Percentiles rank a stretch among this genome's conserved stretches.
These are phyloP conservation scores for Eucalyptus marginata DNA, from an alignment of 345 rosid species.

Conservation along the genomic window DNA sequence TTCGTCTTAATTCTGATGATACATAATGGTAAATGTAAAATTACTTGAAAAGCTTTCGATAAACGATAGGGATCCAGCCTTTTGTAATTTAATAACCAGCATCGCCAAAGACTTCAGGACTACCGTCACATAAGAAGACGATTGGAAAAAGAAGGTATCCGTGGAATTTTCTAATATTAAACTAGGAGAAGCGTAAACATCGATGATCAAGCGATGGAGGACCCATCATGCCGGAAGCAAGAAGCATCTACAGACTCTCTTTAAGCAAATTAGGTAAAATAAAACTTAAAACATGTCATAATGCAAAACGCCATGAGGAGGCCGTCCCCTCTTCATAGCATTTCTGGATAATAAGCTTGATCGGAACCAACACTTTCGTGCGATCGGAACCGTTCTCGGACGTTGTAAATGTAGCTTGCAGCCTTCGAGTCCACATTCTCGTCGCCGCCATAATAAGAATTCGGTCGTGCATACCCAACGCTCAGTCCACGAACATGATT, in stretches of 20 bases:
- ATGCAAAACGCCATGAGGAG: neutral
- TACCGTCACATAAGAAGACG: neutral
- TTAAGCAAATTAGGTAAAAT: neutral
- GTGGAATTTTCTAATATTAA: neutral
- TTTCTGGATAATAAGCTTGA: neutral
- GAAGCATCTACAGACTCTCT: neutral
- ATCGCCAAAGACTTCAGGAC: neutral
- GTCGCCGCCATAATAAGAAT: neutral
- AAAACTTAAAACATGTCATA: neutral
- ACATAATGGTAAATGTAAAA: neutral
- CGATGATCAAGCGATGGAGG: neutral
- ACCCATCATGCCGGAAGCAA: neutral
- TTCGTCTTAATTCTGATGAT: neutral
- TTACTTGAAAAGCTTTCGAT: neutral
- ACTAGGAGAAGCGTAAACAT: neutral
- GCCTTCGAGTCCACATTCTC: constrained; percentile 35
- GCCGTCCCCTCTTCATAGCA: neutral
- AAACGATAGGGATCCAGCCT: neutral
- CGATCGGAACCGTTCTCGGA: constrained; percentile 22
- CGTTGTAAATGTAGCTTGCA: constrained; percentile 16
- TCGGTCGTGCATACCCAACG: neutral
- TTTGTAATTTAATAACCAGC: neutral
- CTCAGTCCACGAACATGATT: neutral
- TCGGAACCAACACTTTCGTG: constrained; percentile 4
- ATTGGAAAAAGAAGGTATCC: neutral